These are phyloP conservation scores for Suillus occidentalis DNA, from an alignment of 768 basidiomycete species.

Conservation along the genomic window DNA sequence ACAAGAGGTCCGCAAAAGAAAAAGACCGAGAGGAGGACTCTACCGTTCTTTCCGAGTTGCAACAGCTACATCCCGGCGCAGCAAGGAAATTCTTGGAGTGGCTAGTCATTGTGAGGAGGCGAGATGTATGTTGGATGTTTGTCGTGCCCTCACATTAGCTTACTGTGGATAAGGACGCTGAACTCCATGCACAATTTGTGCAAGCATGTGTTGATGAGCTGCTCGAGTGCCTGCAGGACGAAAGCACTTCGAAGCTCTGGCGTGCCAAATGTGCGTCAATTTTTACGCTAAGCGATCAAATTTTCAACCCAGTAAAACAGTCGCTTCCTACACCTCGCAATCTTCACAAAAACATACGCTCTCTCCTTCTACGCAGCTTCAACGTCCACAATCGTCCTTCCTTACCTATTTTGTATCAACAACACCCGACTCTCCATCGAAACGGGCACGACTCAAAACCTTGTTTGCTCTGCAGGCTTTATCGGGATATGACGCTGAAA, in stretches of 20 bases:
- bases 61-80: constrained; percentile 32
- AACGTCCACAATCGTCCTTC: constrained; percentile 22
- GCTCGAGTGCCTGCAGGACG: constrained; percentile 44
- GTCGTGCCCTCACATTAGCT: neutral
- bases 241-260: constrained; percentile 63
- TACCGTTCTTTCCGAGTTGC: constrained; percentile 29
- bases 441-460: constrained; percentile 70
- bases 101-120: constrained; percentile 69
- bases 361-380: neutral
- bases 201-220: constrained; percentile 55
- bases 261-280: constrained; percentile 58
- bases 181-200: constrained; percentile 70
- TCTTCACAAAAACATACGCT: constrained; percentile 2
- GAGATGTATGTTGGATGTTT: constrained; percentile 41
- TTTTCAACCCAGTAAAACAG: constrained; percentile 28
- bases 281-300: constrained; percentile 3
- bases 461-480: constrained; percentile 70
- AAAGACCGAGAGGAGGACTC: constrained; percentile 31
- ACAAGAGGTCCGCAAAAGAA: constrained; percentile 18
- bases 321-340: constrained; percentile 51
- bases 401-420: constrained; percentile 79
- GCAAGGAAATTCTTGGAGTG: constrained; percentile 79
- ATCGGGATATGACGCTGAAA: constrained; percentile 14
- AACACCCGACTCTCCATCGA: constrained; percentile 75
- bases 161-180: constrained; percentile 44